Conservation (phyloP, 1,284 basidiomycete genomes). For the Pascua sp. region DNA sequence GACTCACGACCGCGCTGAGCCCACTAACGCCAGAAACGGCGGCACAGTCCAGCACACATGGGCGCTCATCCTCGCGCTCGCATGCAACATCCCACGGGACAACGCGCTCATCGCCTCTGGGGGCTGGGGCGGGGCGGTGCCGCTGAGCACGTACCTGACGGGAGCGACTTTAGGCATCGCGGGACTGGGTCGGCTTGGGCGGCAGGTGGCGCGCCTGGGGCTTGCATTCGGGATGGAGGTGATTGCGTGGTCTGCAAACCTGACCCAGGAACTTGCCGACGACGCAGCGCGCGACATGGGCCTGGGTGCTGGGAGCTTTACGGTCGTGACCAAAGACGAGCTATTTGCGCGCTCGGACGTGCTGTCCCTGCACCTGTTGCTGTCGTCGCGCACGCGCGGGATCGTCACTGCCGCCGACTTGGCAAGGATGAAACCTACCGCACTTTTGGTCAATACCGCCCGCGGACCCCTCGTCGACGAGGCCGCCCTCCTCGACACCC, state of each 20-base stretch:
- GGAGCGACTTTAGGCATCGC: slow-evolving; percentile 16
- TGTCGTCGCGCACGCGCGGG: slow-evolving; percentile 17
- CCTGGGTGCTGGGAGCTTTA: slow-evolving; percentile 7
- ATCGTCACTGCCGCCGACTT: slow-evolving; percentile 21
- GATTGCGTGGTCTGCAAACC: slow-evolving; percentile 24
- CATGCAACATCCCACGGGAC: slow-evolving; percentile 9
- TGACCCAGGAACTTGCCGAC: neutral
- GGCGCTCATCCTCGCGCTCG: slow-evolving; percentile 10
- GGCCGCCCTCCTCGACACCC: slow-evolving; percentile 20
- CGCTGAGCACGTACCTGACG: slow-evolving; percentile 9
- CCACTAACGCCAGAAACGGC: too few species aligned
- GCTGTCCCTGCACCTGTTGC: slow-evolving; percentile 26
- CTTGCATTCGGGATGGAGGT: slow-evolving; percentile 22
- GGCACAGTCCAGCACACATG: slow-evolving; percentile 12
- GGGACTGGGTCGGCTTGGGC: slow-evolving; percentile 22
- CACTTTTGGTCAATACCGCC: slow-evolving; percentile 32
- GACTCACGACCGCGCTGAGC: too few species aligned
- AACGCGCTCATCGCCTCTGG: slow-evolving; percentile 4
- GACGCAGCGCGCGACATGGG: slow-evolving; percentile 1
- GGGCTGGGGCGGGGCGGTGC: slow-evolving; percentile 3
- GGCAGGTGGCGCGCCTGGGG: slow-evolving; percentile 17
- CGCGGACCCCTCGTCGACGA: slow-evolving; percentile 34
- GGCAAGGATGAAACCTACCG: slow-evolving; percentile 19
- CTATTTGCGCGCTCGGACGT: slow-evolving; percentile 20
- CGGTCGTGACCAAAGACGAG: slow-evolving; percentile 13